Base-by-base conservation (phyloP, 2,329 filamentous ascomycete species). In the Coleophoma crateriformis region DNA sequence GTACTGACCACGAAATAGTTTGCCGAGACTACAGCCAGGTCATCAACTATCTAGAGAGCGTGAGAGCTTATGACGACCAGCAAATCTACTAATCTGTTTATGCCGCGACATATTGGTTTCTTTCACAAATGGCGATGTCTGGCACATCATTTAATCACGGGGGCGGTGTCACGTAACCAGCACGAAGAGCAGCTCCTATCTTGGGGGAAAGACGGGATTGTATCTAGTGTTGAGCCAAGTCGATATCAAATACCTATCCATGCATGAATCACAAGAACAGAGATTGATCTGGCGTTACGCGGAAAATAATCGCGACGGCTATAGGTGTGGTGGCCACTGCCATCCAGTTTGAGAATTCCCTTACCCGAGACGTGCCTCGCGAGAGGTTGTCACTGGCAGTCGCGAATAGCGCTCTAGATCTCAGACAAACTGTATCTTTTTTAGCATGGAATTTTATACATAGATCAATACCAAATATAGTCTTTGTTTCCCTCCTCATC, bases 11-110 rank as follows among this genome's bases (percentile, higher is more conserved):
- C 13, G 6, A 2, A 7, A 17, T 39, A 70, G 71, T 74, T 41
- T 74, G 71, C 62, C 71, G 69, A 55, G 66, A 73, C 52, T 72
- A 69, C 55, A 58, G 56, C 46, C 61, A 73, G 54, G 71, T 74
- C 48, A 67, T 66, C 47, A 52, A 50, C 7, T 74, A 74, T 48
- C 59, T 74, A 32, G 71, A 74, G 58, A 65, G 68, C 48, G 70
- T 73, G 20, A 64, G 71, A 35, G 70, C 71, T 2, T 72, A 73
- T 49, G 70, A 73, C 45, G 69, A 72, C 53, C 67, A 70, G 52
- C 55, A 70, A 20, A 73, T 74, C 47, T 72, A 70, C 52, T 73
- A 59, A 42, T 27, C 19, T 14, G n/a, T 20, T 39, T 13, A n/a
- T 33, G 17, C 2, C 33, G 17, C n/a, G 32, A 7, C 14, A 8